Base-by-base conservation (phyloP, 345 rosid species). In the Populus euphratica region DNA sequence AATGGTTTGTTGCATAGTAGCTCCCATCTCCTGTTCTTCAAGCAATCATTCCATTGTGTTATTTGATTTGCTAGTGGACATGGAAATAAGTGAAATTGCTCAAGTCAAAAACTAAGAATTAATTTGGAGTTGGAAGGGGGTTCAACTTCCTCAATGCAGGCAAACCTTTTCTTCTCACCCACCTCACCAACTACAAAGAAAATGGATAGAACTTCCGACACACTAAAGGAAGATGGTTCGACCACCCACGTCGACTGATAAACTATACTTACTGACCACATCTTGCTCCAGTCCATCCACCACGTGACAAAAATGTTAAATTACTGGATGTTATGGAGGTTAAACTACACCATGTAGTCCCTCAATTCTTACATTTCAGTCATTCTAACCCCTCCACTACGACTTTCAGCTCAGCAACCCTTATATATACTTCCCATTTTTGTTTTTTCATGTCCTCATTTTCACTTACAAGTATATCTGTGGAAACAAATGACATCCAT, bases 61-160 rank as follows among this genome's bases (percentile, higher is more conserved):
- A 20, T n/a, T 11, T 12, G 27, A 68, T 68, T 36, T 39, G 23
- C 71, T n/a, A 39, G 50, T n/a, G 3, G 33, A n/a, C 25, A 5
- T 1, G 72, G 11, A 27, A 68, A 47, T 10, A 7, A 0, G 41
- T 18, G 8, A 21, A 36, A 54, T 25, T 38, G 27, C 73, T n/a
- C 4, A 67, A n/a, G 47, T 29, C 59, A 66, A 78, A 71, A 41
- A 20, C 14, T 21, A 72, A 8, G 31, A 69, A 8, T 12, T 33
- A 68, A 7, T 12, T 35, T 3, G 73, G 77, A 59, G 64, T 76
- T 79, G 83, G 80, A 43, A 76, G 81, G 79, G 79, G 70, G 85
- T 73, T 81, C 70, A 77, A 66, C 80, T 77, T 39, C 74, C 76
- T n/a, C 8, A 8, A 18, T 9, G 73, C 14, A 35, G 13, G 13